Evolutionary conservation across 768 basidiomycete species (phyloP), one percentile per base, ranked within the genome.

Genomic region (Boletus rex-veris): DNA sequence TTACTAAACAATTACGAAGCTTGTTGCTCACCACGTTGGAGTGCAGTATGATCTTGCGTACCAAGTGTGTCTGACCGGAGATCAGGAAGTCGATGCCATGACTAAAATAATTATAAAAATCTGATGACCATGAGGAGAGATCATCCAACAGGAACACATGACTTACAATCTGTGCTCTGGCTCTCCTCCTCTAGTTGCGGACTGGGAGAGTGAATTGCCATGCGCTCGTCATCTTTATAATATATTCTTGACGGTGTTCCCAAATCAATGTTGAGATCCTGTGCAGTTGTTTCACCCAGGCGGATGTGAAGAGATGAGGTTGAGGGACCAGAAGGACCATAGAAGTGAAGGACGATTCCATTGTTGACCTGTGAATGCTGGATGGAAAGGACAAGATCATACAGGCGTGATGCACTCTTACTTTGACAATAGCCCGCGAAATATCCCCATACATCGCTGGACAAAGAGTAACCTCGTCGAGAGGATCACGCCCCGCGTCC

Each of bases 91-190:
- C 93, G 18, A 97, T 72, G 2, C 93, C 93, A 63, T 92, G 84
- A 60, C 93, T 88, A 60, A 95, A 92, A 64, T 97, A 97, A 64
- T 95, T 96, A 71, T 90, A 92, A 67, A 93, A 92, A 69, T 92
- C 90, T 92, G 55, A 48, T 50, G 55, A 58, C 38, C 30, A 44
- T 57, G n/a, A 56, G 28, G 35, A 38, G 42, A 43, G 14, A 45
- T 37, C 30, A 50, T 38, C 37, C 39, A 35, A 39, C 16, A 21
- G 43, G 37, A 57, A 40, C 2, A 44, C n/a, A 49, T n/a, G 57
- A 51, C 75, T 54, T 59, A 79, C 83, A 80, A 57, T 81, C 77
- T 60, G 76, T 73, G 39, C 81, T 80, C 48, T 76, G 73, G 48
- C 75, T 77, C 24, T 73, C 75, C n/a, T 82, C 79, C 14, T 72